Evolutionary conservation across 208 protist species (phyloP).

Genomic region (Leishmania tropica): DNA sequence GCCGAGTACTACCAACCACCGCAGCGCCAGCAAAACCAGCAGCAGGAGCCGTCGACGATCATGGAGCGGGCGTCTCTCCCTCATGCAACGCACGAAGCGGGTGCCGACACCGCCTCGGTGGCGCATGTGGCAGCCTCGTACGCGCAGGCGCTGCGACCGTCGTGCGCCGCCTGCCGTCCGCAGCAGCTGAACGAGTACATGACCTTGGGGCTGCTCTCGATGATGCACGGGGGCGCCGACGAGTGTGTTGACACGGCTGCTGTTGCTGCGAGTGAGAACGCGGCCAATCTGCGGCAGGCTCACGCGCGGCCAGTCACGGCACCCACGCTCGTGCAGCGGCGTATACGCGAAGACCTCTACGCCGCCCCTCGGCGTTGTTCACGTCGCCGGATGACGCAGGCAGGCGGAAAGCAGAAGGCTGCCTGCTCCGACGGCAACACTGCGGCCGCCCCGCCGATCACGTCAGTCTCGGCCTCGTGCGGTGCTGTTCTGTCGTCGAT

Average conservation of each 20-base stretch:
- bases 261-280: no score
- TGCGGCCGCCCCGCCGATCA: not conserved
- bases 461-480: not conserved
- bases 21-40: not conserved
- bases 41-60: not conserved
- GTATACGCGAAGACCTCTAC: conserved; percentile 36
- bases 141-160: conserved; percentile 32
- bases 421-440: not conserved
- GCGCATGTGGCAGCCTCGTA: conserved; percentile 1
- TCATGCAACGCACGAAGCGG: not conserved
- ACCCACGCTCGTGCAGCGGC: conserved; percentile 18
- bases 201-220: conserved; percentile 32
- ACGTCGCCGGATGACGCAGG: not conserved
- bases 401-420: not conserved
- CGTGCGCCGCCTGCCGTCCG: conserved; percentile 34
- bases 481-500: not conserved
- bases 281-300: not conserved
- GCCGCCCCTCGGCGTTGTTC: conserved; percentile 12
- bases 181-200: conserved; percentile 34
- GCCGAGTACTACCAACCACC: conserved; percentile 33
- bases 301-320: not conserved
- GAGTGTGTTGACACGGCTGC: not conserved
- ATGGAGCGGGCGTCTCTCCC: not conserved
- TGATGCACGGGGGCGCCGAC: conserved; percentile 7
- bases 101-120: not conserved